Evolutionary conservation across 2,329 filamentous ascomycete species (phyloP), one percentile per base, ranked within the genome.

Genomic region (Botrytis elliptica): DNA sequence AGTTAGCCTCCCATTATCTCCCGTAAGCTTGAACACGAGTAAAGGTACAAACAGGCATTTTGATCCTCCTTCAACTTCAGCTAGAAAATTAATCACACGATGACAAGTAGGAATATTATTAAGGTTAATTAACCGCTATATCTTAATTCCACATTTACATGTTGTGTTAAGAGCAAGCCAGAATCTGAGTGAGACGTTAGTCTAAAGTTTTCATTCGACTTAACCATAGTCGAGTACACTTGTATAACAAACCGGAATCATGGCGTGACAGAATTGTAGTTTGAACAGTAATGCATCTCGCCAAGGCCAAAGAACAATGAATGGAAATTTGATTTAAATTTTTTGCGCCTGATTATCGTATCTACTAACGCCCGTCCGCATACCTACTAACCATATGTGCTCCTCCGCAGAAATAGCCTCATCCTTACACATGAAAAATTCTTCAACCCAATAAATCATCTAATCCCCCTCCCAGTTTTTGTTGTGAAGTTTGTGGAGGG

Each of bases 401-500:
- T 60, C 62, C 40, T 33, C 22, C 38, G 46, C 25, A 59, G 57
- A 72, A 44, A 44, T 7, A 60, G 42, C 33, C 33, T 55, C 66
- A 22, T 42, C 18, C 49, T 20, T 25, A 22, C 49, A 33, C 49
- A 16, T 14, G 14, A 68, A 25, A 44, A 3, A 33, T 46, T 62
- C 76, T 38, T 62, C 76, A 86, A 67, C 85, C 85, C 75, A 86
- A 80, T 74, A 86, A 76, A 80, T 86, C 85, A 80, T 83, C 83
- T 65, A 84, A 76, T 49, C 82, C 82, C 55, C 79, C 79, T 60
- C 83, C 80, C 25, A 80, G 78, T 72, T 81, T 80, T 70, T 79
- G 84, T 42, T 82, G 76, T 29, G 74, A 74, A 62, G 75, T 74
- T 57, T 77, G 75, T 62, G 42, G 36, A 76, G 77, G 20, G 63